phyloP scores from a whole-genome alignment of 2,329 filamentous ascomycete species.

The Fusarium burgessii region DNA sequence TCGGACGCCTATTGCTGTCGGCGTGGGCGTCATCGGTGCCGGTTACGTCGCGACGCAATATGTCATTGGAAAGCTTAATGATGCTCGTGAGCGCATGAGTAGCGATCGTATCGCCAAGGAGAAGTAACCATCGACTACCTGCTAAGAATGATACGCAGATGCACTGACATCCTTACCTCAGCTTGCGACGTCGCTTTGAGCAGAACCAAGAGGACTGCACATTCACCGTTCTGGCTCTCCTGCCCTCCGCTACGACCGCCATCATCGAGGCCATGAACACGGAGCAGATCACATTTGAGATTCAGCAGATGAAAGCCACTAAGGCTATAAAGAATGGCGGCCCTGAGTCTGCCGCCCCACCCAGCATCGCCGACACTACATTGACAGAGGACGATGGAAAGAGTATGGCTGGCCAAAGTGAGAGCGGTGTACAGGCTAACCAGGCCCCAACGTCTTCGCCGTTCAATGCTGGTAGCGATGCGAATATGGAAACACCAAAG shows the following conservation, averaged over 20 bases:
- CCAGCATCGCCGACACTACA: slow-evolving; percentile 75
- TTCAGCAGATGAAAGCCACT: slow-evolving; percentile 90
- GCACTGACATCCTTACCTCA: slow-evolving; percentile 53
- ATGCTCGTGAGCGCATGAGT: slow-evolving; percentile 95
- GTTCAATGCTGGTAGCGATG: slow-evolving; percentile 56
- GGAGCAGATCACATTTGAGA: slow-evolving; percentile 90
- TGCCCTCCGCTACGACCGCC: slow-evolving; percentile 91
- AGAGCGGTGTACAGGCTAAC: slow-evolving; percentile 85
- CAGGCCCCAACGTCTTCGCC: slow-evolving; percentile 72
- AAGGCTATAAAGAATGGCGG: slow-evolving; percentile 69
- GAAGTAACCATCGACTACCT: slow-evolving; percentile 72
- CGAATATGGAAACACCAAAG: slow-evolving; percentile 59
- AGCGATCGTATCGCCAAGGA: slow-evolving; percentile 96
- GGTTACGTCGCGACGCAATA: slow-evolving; percentile 95
- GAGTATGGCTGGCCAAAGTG: slow-evolving; percentile 80
- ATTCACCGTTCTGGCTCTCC: slow-evolving; percentile 94
- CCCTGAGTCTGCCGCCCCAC: slow-evolving; percentile 65
- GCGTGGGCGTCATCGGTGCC: slow-evolving; percentile 86
- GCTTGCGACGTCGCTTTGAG: slow-evolving; percentile 93
- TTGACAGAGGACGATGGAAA: slow-evolving; percentile 85
- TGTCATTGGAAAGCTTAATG: slow-evolving; percentile 88
- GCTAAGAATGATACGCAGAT: neutral
- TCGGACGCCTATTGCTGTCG: slow-evolving; percentile 88
- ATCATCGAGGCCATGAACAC: slow-evolving; percentile 90
- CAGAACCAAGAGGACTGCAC: slow-evolving; percentile 99